phyloP scores from a whole-genome alignment of 768 basidiomycete species.

The Lactifluus pinguis region DNA sequence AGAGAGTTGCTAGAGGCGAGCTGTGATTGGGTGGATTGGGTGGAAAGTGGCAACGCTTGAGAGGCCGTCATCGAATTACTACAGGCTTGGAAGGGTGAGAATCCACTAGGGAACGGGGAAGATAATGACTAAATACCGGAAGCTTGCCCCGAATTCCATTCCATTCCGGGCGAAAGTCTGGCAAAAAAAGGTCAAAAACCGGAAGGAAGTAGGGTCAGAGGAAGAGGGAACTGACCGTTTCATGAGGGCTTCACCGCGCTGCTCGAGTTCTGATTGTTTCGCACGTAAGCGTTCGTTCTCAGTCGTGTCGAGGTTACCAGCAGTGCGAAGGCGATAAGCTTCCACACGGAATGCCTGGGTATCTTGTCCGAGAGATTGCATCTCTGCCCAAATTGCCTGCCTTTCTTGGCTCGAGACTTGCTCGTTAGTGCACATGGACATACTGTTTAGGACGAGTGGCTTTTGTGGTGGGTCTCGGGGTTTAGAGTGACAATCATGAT shows the following conservation, averaged over 20 bases:
- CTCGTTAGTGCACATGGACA: neutral
- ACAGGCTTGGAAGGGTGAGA: neutral
- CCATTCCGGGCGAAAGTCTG: constrained; percentile 8
- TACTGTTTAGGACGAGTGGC: neutral
- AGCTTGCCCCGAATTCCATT: neutral
- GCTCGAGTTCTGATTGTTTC: constrained; percentile 2
- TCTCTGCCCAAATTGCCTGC: neutral
- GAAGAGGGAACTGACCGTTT: neutral
- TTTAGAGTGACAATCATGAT: neutral
- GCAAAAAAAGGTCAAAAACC: neutral
- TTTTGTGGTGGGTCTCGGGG: no score
- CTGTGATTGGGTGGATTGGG: neutral
- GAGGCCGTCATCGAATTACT: neutral
- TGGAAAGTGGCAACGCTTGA: neutral
- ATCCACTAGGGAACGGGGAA: neutral
- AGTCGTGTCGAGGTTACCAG: neutral
- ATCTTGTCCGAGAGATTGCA: constrained; percentile 2
- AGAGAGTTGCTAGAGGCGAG: neutral
- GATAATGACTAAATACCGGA: neutral
- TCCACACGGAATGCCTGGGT: constrained; percentile 6
- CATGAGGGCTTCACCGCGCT: constrained; percentile 3
- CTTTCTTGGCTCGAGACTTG: constrained; percentile 1
- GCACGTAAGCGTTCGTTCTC: constrained; percentile 1
- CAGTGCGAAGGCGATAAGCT: constrained; percentile 4
- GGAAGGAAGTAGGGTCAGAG: neutral